Percentiles rank a stretch among this genome's conserved stretches.
phyloP scores from a whole-genome alignment of 306 rosid genomes.

The Quillaja saponaria region DNA sequence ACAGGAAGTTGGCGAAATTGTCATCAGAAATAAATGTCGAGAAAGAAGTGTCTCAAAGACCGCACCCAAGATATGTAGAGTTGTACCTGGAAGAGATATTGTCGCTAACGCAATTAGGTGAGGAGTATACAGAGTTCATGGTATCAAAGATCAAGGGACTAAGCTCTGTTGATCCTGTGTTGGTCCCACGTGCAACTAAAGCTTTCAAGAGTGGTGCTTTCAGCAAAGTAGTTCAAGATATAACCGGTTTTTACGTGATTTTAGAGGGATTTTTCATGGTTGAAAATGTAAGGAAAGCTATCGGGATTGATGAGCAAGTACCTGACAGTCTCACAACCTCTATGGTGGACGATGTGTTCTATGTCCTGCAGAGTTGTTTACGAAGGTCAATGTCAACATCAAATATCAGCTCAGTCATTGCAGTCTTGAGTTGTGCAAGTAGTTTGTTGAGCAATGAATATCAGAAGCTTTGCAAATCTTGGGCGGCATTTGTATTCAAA shows the following conservation, averaged over 20 bases:
- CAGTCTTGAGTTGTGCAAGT: slow-evolving; percentile 83
- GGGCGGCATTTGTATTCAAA: slow-evolving; percentile 88
- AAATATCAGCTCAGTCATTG: slow-evolving; percentile 85
- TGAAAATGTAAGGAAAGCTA: slow-evolving; percentile 93
- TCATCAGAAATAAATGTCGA: slow-evolving; percentile 82
- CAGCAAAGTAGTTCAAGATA: slow-evolving; percentile 80
- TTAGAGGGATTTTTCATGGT: slow-evolving; percentile 97
- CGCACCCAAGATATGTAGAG: slow-evolving; percentile 86
- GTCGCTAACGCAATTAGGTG: slow-evolving; percentile 83
- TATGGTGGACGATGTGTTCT: slow-evolving; percentile 95
- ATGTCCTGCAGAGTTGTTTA: slow-evolving; percentile 89
- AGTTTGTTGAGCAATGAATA: slow-evolving; percentile 83
- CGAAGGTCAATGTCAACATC: slow-evolving; percentile 85
- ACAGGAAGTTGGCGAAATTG: slow-evolving; percentile 68
- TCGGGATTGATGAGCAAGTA: slow-evolving; percentile 77
- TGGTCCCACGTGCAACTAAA: slow-evolving; percentile 85
- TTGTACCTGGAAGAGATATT: slow-evolving; percentile 83
- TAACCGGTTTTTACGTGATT: slow-evolving; percentile 86
- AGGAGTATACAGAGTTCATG: slow-evolving; percentile 89
- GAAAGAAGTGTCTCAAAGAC: slow-evolving; percentile 71
- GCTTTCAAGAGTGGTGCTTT: slow-evolving; percentile 85
- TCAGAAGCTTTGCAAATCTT: slow-evolving; percentile 87
- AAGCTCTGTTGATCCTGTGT: slow-evolving; percentile 78
- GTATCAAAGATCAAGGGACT: slow-evolving; percentile 78
- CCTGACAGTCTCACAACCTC: slow-evolving; percentile 92